phyloP scores from a whole-genome alignment of 2,329 filamentous ascomycete species.

The Aspergillus pseudonomiae region DNA sequence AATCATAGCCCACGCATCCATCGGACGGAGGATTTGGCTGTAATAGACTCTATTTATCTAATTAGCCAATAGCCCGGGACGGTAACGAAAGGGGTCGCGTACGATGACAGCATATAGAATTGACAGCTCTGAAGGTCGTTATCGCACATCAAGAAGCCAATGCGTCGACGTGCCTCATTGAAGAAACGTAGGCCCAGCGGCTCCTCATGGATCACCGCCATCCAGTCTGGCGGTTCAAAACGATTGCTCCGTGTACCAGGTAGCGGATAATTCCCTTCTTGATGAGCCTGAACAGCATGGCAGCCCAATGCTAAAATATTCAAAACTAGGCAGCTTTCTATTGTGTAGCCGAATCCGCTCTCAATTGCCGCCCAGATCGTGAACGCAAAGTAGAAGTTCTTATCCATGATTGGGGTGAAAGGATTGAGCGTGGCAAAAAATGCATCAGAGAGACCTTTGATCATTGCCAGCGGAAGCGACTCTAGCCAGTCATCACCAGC shows the following conservation, averaged over 20 bases:
- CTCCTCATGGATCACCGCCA: conserved; percentile 42
- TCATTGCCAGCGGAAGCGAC: conserved; percentile 49
- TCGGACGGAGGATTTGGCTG: conserved; percentile 55
- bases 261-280: conserved; percentile 52
- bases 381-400: conserved; percentile 54
- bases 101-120: conserved; percentile 56
- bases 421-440: conserved; percentile 60
- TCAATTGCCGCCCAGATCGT: conserved; percentile 54
- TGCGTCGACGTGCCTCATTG: conserved; percentile 56
- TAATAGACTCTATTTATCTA: conserved; percentile 48
- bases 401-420: conserved; percentile 56
- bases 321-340: conserved; percentile 56
- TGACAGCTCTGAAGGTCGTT: conserved; percentile 56
- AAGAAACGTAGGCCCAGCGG: conserved; percentile 56
- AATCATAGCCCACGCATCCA: conserved; percentile 59
- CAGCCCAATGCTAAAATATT: conserved; percentile 57
- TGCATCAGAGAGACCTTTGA: conserved; percentile 56
- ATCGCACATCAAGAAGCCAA: conserved; percentile 56
- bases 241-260: conserved; percentile 39
- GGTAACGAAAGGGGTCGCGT: conserved; percentile 15
- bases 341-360: conserved; percentile 54
- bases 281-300: conserved; percentile 52
- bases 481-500: conserved; percentile 49
- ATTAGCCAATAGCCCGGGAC: conserved; percentile 14
- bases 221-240: conserved; percentile 44